phyloP scores from a whole-genome alignment of 192 early-diverging fungal species.

The Podila minutissima region DNA sequence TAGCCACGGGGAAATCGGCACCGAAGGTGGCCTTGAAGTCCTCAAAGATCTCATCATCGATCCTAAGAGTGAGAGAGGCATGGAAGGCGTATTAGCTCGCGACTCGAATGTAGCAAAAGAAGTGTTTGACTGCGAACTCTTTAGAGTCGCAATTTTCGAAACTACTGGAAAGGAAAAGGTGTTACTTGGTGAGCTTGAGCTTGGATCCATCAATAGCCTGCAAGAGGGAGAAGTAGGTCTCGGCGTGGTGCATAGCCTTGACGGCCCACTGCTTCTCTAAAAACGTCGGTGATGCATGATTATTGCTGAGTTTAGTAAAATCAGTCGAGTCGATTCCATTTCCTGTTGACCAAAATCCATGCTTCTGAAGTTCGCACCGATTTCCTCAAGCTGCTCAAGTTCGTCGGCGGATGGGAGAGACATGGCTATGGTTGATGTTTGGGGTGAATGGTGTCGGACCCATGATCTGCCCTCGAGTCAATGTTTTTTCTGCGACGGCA shows the following conservation, averaged over 20 bases:
- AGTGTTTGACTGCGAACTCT: background rate
- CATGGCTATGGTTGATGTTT: constrained; percentile 51
- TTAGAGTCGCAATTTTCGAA: background rate
- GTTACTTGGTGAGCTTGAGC: constrained; percentile 82
- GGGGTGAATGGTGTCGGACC: background rate
- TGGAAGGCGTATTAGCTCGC: constrained; percentile 3
- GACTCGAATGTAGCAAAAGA: background rate
- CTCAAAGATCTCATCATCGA: constrained; percentile 86
- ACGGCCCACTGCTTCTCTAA: constrained; percentile 96
- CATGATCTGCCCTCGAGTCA: constrained; percentile 61
- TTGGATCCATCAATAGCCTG: constrained; percentile 72
- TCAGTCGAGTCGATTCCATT: background rate
- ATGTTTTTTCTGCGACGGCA: no score
- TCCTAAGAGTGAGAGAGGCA: constrained; percentile 41
- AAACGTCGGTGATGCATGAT: constrained; percentile 11
- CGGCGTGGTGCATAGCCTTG: constrained; percentile 95
- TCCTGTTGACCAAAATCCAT: background rate
- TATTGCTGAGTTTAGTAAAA: background rate
- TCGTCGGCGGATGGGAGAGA: constrained; percentile 77
- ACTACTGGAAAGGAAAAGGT: background rate
- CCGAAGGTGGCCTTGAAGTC: constrained; percentile 80
- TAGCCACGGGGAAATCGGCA: constrained; percentile 70
- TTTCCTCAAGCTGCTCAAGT: constrained; percentile 78
- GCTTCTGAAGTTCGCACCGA: constrained; percentile 56
- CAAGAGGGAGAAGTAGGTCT: constrained; percentile 92